These are phyloP conservation scores for Solanum pimpinellifolium DNA, from an alignment of 257 asterid genomes.

Conservation along the genomic window DNA sequence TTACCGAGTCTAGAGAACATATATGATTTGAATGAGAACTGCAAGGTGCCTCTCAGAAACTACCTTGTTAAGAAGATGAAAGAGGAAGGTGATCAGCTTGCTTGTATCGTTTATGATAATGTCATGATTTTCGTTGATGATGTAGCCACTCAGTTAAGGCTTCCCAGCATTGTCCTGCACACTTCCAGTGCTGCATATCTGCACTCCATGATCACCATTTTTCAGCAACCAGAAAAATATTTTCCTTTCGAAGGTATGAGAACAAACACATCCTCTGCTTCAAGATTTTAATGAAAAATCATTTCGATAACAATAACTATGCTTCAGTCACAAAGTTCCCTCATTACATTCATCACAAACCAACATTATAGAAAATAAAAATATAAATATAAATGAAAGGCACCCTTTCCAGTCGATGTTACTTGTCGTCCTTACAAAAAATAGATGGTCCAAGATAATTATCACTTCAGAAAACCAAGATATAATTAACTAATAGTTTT, in stretches of 20 bases:
- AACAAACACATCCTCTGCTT: no score
- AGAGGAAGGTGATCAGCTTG: constrained; percentile 5
- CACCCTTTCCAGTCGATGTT: no score
- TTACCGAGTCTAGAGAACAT: neutral
- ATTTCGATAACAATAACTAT: no score
- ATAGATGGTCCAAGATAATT: no score
- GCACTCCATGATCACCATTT: constrained; percentile 9
- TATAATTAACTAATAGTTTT: no score
- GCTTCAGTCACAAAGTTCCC: neutral
- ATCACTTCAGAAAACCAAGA: no score
- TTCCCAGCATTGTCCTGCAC: constrained; percentile 37
- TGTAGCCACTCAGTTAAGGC: constrained; percentile 15
- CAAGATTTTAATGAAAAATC: neutral
- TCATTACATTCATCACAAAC: no score
- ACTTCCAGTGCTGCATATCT: constrained; percentile 17
- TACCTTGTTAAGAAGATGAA: constrained; percentile 10
- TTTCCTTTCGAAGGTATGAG: constrained; percentile 16
- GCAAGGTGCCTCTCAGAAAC: constrained; percentile 16
- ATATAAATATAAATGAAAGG: no score
- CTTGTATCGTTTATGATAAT: constrained; percentile 31
- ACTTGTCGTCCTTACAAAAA: no score
- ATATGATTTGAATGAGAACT: constrained; percentile 11
- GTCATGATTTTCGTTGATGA: constrained; percentile 24
- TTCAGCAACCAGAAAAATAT: constrained; percentile 12
- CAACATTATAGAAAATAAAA: no score